Evolutionary conservation across 345 rosid genomes (phyloP), one percentile per base, ranked within the genome.

Genomic region (Toxicodendron radicans): DNA sequence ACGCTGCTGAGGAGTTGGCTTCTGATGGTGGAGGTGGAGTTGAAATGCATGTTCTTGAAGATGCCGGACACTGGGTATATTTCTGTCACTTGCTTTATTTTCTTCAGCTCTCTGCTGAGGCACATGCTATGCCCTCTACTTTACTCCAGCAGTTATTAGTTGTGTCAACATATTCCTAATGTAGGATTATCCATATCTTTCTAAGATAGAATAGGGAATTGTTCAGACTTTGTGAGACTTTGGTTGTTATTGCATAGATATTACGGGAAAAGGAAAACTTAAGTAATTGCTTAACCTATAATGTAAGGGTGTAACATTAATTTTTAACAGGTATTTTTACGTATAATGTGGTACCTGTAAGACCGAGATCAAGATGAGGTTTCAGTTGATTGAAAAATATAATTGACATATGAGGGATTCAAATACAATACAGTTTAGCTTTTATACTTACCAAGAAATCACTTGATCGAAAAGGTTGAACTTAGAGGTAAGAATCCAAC

Each of bases 1-100:
- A 91, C n/a, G 86, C 91, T 0, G 98, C 97, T 2, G 98, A 94
- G 77, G 90, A 87, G 88, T 74, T 86, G n/a, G 95, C 97, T 62
- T 78, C 88, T 60, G 97, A 92, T 21, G 93, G 90, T 73, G 99
- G 97, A 9, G 94, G 94, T 14, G 97, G 97, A 56, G 95, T 90
- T 49, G 92, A 92, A 79, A 92, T 95, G 97, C 97, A 95, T 77
- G 99, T 92, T 78, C 92, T 95, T 33, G 99, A 92, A 86, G 97
- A 92, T 64, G 99, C 97, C 7, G 97, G 99, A 13, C 97, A 95
- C 71, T 95, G 97, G 99, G 97, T 95, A 88, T 73, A 68, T 80
- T 73, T 11, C 56, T 27, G 7, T 32, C 73, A 57, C 79, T 30
- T 49, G 41, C 54, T 72, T 64, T 79, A 21, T 46, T 75, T 62